Base-by-base conservation (phyloP, 768 basidiomycete species). In the Tricholoma terreum region DNA sequence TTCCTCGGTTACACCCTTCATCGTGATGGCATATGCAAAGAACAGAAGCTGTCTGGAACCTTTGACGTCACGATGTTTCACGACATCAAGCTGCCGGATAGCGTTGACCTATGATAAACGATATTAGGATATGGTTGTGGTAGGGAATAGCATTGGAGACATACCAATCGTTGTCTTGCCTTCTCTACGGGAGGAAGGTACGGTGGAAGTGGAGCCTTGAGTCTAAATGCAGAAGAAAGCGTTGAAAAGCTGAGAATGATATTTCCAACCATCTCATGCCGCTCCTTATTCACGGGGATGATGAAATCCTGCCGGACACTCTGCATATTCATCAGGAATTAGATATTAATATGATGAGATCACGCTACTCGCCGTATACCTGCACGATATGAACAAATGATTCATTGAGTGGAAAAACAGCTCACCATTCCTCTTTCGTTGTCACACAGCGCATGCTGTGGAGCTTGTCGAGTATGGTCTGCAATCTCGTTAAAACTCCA, bases 381-480 rank as follows among this genome's bases (percentile, higher is more conserved):
- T 90, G 64, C 49, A 48, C 53, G 10, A 31, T 7, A 55, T 31
- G 30, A 38, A 50, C 52, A 61, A 15, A 61, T 46, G 45, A 42
- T 49, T 10, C 52, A 62, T 61, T 35, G 17, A 57, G 54, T 64
- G 38, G 50, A 15, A 33, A 58, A 33, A 27, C 48, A 40, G 69
- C 83, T 54, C 52, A 90, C 94, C 95, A 98, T 76, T 96, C 94
- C 70, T 96, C 92, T 38, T 92, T 81, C 0, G 93, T 94, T 5
- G 92, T 97, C n/a, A 98, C 95, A 69, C 93, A 95, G 27, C 95
- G 84, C 90, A 98, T 97, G 62, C 92, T 91, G 69, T 98, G 97
- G 56, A 99, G 73, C 67, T 83, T 87, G 65, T 95, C 94, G 59
- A 96, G 73, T 31, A 95, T 93, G 1, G 84, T 85, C 69, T 96